A percentile compares a stretch with the other conserved stretches of the same genome.
Conservation (phyloP, 768 basidiomycete species). For the Russula sp. region DNA sequence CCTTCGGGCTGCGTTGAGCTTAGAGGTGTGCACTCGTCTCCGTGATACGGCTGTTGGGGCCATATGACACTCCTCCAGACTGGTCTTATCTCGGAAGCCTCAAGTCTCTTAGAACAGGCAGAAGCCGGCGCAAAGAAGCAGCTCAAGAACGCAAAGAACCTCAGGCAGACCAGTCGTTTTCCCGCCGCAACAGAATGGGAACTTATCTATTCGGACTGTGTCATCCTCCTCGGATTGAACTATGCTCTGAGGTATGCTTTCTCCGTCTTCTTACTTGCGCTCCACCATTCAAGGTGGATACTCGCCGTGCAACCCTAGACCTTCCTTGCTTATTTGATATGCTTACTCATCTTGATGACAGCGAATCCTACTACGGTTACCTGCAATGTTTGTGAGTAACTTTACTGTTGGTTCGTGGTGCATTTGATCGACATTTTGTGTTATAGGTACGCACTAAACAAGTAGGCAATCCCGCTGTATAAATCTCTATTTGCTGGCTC, state of each 20-base stretch:
- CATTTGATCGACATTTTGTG: conserved; percentile 7
- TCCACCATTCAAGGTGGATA: background rate
- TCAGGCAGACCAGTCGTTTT: conserved; percentile 43
- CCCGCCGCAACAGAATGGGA: conserved; percentile 72
- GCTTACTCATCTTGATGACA: conserved; percentile 33
- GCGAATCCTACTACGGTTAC: conserved; percentile 77
- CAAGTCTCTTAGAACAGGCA: conserved; percentile 51
- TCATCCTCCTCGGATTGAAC: conserved; percentile 67
- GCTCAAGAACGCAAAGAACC: conserved; percentile 40
- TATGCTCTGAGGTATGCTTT: conserved; percentile 59
- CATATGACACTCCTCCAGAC: conserved; percentile 39
- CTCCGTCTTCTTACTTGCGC: background rate
- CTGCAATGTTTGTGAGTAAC: conserved; percentile 66
- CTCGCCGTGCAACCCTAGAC: background rate
- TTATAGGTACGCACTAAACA: conserved; percentile 51
- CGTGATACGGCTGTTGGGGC: background rate
- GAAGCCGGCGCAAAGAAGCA: conserved; percentile 61
- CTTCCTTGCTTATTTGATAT: background rate
- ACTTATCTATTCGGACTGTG: conserved; percentile 67
- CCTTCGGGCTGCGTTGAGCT: conserved; percentile 73
- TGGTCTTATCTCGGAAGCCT: conserved; percentile 62
- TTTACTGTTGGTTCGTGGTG: background rate
- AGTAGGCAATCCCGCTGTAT: conserved; percentile 37
- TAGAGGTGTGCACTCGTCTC: conserved; percentile 52
- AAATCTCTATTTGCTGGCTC: background rate